Conservation (phyloP, 306 rosid species). For the Ormosia semicastrata region DNA sequence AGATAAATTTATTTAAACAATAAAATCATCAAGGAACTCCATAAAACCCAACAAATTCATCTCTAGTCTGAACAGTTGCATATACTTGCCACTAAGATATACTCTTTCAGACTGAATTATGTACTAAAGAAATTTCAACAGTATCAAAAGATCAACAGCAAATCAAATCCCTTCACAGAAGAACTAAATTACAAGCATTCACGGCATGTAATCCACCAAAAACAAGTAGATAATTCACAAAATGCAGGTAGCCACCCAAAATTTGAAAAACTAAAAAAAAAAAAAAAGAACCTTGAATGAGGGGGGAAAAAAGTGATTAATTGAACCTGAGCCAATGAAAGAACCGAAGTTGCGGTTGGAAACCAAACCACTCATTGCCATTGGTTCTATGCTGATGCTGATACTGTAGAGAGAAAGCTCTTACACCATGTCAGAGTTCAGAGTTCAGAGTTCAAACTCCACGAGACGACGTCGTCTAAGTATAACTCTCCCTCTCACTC, state of each 20-base stretch:
- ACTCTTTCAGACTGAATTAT: neutral
- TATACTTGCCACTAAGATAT: neutral
- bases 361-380: constrained; percentile 72
- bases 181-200: neutral
- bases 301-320: too few relatives aligned
- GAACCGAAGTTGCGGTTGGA: constrained; percentile 71
- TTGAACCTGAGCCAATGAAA: constrained; percentile 50
- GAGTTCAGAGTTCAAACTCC: neutral
- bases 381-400: constrained; percentile 5
- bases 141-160: neutral
- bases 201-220: neutral
- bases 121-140: neutral
- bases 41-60: neutral
- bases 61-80: neutral
- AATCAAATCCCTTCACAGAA: neutral
- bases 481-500: constrained; percentile 18
- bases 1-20: neutral
- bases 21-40: neutral
- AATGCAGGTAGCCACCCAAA: constrained; percentile 9
- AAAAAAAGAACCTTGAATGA: neutral
- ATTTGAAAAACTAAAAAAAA: neutral
- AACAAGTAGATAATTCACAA: neutral
- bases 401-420: neutral
- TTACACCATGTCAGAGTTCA: constrained; percentile 28
- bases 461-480: constrained; percentile 35